Base-by-base conservation (phyloP, 306 rosid genomes). In the Pyrus bretschneideri region DNA sequence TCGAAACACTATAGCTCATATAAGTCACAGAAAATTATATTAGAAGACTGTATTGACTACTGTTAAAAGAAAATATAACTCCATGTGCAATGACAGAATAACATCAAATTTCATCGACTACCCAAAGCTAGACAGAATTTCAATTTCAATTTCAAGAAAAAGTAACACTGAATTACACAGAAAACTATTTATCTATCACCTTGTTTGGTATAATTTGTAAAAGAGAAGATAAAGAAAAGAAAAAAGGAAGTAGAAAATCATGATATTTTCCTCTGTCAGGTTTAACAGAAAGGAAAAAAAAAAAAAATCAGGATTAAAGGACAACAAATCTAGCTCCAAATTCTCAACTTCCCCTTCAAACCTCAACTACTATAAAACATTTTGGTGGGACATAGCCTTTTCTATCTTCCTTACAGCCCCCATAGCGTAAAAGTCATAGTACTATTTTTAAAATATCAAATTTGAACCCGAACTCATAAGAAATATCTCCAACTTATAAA, bases 1-100 rank as follows among this genome's bases (percentile, higher is more conserved):
- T 96, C 98, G 58, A 96, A 96, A 83, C 98, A 96, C 99, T 96
- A 65, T 79, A 85, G 60, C 70, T 35, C 67, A 45, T 71, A 85
- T 59, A 70, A 45, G 61, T 61, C 18, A 72, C 45, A 81, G 18
- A 82, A 27, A 78, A 76, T 60, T 72, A 23, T 67, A 76, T 71
- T 61, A 77, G 17, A 40, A n/a, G 18, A 45, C 67, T 23, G 45
- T 55, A 22, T 35, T 3, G 38, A 57, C 51, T 33, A 35, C 25
- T 11, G 11, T 1, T 21, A 21, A 25, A 11, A 45, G 42, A 75
- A 31, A 15, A 45, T 22, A 67, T 61, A 19, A 4, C 23, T 19
- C 31, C 45, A 77, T 2, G 5, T 27, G 31, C 38, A 59, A 72
- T 4, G 6, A 31, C 73, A 17, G n/a, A 55, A 68, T 3, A 31